Base-by-base conservation (phyloP, 257 asterid species). In the Plectranthus barbatus region DNA sequence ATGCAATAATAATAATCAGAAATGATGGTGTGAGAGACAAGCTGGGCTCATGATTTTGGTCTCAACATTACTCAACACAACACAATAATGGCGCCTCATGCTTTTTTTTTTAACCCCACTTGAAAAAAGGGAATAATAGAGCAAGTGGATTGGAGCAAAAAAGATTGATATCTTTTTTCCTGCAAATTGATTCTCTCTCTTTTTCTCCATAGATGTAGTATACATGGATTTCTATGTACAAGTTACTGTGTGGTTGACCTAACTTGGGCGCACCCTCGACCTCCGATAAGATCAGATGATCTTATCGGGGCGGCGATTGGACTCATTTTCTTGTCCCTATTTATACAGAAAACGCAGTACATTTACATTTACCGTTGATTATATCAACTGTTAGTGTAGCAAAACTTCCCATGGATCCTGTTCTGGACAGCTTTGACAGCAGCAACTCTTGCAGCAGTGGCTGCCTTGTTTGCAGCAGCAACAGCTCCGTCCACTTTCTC, bases 401-500 rank as follows among this genome's bases (percentile, higher is more conserved):
- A 80, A 64, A 80, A 78, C 49, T 64, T 78, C 14, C 72, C 82
- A 64, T 84, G 65, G 23, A 79, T 79, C 75, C 76, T 64, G 48
- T 77, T 79, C 71, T 84, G 81, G 46, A 69, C 87, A 12, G 87
- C 87, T 68, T 71, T 81, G 33, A 79, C 80, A 54, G 87, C 85
- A 52, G 87, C 87, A 52, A 84, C 87, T 74, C 91, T 77, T 7
- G 85, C 83, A 1, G 91, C 85, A 4, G 77, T 81, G 68, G 91
- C 91, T 8, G 87, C 91, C 68, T 75, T 60, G 61, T 84, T 81
- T 60, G 91, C 86, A 54, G 80, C 80, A 66, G 74, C 74, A 66
- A 85, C 88, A 3, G 86, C 85, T 41, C 70, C 87, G 77, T 80
- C 84, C 62, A 91, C 96, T 72, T 83, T 83, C 13, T 81, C 94